phyloP scores from a whole-genome alignment of 148 eudicot genomes.

The Amaranthus cruentus region DNA sequence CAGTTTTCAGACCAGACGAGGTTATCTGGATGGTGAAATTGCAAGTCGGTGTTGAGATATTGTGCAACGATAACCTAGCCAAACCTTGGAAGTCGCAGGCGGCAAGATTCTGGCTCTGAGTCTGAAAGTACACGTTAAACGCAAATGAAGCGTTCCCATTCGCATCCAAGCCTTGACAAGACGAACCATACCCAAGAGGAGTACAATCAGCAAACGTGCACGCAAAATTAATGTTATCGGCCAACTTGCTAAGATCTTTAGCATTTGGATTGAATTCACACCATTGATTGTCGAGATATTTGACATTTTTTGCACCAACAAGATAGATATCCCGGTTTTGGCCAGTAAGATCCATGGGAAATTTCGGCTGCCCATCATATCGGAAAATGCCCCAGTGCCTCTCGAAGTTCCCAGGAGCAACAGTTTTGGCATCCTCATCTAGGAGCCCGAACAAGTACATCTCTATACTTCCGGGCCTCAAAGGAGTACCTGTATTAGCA shows the following conservation, averaged over 20 bases:
- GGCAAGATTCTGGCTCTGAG: conserved; percentile 42
- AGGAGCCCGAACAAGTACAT: conserved; percentile 74
- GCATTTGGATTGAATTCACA: conserved; percentile 61
- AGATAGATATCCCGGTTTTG: conserved; percentile 43
- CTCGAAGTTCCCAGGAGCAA: conserved; percentile 78
- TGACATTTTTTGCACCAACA: conserved; percentile 55
- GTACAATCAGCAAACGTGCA: conserved; percentile 76
- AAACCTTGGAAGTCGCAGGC: conserved; percentile 74
- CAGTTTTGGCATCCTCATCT: conserved; percentile 75
- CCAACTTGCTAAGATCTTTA: conserved; percentile 48
- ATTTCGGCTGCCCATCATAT: conserved; percentile 85
- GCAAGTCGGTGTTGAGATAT: conserved; percentile 66
- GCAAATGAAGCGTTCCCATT: conserved; percentile 76
- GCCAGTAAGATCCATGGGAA: conserved; percentile 58
- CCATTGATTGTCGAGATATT: conserved; percentile 62
- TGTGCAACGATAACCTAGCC: conserved; percentile 47
- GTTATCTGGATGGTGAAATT: conserved; percentile 68
- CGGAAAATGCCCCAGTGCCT: conserved; percentile 90
- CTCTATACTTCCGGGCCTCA: conserved; percentile 68
- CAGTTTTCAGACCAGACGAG: conserved; percentile 17
- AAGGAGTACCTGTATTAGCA: conserved; percentile 68
- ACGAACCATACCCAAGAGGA: conserved; percentile 68
- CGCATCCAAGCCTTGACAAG: conserved; percentile 61
- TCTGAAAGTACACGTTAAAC: conserved; percentile 72
- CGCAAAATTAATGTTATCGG: conserved; percentile 53